Percentiles rank a stretch among this genome's conserved stretches.
Conservation (phyloP, 768 basidiomycete genomes). For the Boletus rufocinnamomeus region DNA sequence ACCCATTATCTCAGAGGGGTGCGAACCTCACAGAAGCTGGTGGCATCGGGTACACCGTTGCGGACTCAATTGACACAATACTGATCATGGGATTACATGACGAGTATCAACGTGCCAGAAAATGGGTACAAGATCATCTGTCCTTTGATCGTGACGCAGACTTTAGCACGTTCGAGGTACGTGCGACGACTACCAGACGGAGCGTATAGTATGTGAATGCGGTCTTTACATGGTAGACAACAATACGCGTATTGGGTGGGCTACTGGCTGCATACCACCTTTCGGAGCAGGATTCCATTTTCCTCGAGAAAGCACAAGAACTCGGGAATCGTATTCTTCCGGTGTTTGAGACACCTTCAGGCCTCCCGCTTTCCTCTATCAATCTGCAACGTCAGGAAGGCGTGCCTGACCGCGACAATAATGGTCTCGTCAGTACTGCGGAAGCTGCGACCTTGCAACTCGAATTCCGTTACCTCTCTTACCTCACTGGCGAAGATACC, state of each 20-base stretch:
- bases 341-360: constrained; percentile 78
- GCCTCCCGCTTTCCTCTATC: constrained; percentile 77
- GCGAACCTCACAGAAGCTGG: constrained; percentile 77
- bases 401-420: constrained; percentile 57
- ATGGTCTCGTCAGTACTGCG: constrained; percentile 71
- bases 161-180: constrained; percentile 91
- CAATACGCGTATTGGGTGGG: constrained; percentile 90
- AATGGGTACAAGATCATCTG: constrained; percentile 73
- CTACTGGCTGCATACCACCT: constrained; percentile 85
- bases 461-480: constrained; percentile 85
- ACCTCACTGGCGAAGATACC: constrained; percentile 69
- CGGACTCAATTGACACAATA: constrained; percentile 87
- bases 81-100: constrained; percentile 79
- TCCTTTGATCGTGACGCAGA: constrained; percentile 74
- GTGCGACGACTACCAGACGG: constrained; percentile 21
- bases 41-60: constrained; percentile 86
- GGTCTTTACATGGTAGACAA: constrained; percentile 56
- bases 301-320: constrained; percentile 75
- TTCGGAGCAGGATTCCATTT: constrained; percentile 64
- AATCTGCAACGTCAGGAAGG: constrained; percentile 69
- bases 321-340: constrained; percentile 85
- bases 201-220: constrained; percentile 1
- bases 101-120: constrained; percentile 74
- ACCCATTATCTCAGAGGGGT: constrained; percentile 75
- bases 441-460: constrained; percentile 90